Base-by-base conservation (phyloP, 768 basidiomycete genomes). In the Mycena kentingensis region DNA sequence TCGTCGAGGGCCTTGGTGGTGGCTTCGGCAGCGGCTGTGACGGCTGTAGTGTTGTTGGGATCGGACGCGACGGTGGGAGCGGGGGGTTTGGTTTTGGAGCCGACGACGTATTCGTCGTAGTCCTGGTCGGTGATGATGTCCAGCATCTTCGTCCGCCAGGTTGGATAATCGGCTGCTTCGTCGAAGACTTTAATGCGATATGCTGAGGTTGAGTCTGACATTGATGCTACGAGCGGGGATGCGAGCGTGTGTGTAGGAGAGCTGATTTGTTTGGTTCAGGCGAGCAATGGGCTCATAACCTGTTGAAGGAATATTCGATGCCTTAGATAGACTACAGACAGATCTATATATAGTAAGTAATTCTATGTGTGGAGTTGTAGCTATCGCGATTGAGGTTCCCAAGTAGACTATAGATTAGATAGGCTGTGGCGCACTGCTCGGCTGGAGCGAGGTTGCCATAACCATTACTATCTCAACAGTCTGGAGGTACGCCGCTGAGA, bases 401-500 rank as follows among this genome's bases (percentile, higher is more conserved):
- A n/a, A n/a, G n/a, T n/a, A n/a, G n/a, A n/a, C n/a, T n/a, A n/a
- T n/a, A n/a, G n/a, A n/a, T n/a, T n/a, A n/a, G n/a, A n/a, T n/a
- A n/a, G n/a, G n/a, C n/a, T n/a, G n/a, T n/a, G n/a, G n/a, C n/a
- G n/a, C n/a, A n/a, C n/a, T n/a, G n/a, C n/a, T n/a, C n/a, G n/a
- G n/a, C n/a, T n/a, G n/a, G n/a, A n/a, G n/a, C n/a, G n/a, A n/a
- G n/a, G n/a, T n/a, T n/a, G n/a, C n/a, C n/a, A n/a, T n/a, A n/a
- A n/a, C n/a, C n/a, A n/a, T n/a, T n/a, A n/a, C n/a, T n/a, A n/a
- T n/a, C n/a, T n/a, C n/a, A n/a, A n/a, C n/a, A n/a, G 16, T 67
- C 54, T 5, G 68, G 21, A 3, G 11, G 73, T 67, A 5, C 73
- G 71, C 65, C 65, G 72, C 4, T 54, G 56, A 3, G 72, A 71